Evolutionary conservation across 2,329 filamentous ascomycete genomes (phyloP), one percentile per base, ranked within the genome.

Genomic region (Alternaria tenuissima): DNA sequence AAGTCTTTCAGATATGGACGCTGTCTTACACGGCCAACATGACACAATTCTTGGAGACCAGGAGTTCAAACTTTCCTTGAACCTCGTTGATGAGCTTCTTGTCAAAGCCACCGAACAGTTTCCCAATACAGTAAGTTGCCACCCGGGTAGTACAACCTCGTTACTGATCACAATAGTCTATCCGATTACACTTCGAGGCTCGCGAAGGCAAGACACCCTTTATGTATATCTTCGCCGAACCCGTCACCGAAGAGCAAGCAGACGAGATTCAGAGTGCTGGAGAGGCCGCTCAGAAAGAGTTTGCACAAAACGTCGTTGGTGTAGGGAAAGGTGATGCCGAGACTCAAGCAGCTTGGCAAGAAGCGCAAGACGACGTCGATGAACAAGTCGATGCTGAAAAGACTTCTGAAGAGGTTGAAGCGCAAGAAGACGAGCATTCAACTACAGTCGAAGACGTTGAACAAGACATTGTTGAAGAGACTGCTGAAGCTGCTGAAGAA

Each of bases 221-320:
- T 69, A 94, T 97, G 87, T 94, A 96, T 73, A 88, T 98, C 54
- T 96, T 97, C 73, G 94, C 90, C 14, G 91, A 96, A 76, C 94
- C 95, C 4, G 89, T 98, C 54, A 86, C 86, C 0, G 86, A 91
- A 5, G 85, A 89, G 5, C 84, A 92, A 54, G 92, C 96, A 63
- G 81, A 90, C 18, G 78, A 80, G 12, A 91, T 95, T n/a, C 94
- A 98, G 75, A 86, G 83, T 22, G 84, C 84, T 14, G 88, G 87
- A 59, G 87, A 87, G 64, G 86, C 83, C 18, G 85, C 87, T 34
- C 85, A 93, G 22, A 88, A 90, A 48, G 86, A 86, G 12, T 92
- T 92, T 66, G 90, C 96, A 76, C 83, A 82, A 39, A 79, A 83
- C 14, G 84, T 92, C 16, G 80, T 89, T 43, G 87, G 74, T 52